Evolutionary conservation across 2,329 filamentous ascomycete species (phyloP), one percentile per base, ranked within the genome.

Genomic region (Anthostomella pinea): DNA sequence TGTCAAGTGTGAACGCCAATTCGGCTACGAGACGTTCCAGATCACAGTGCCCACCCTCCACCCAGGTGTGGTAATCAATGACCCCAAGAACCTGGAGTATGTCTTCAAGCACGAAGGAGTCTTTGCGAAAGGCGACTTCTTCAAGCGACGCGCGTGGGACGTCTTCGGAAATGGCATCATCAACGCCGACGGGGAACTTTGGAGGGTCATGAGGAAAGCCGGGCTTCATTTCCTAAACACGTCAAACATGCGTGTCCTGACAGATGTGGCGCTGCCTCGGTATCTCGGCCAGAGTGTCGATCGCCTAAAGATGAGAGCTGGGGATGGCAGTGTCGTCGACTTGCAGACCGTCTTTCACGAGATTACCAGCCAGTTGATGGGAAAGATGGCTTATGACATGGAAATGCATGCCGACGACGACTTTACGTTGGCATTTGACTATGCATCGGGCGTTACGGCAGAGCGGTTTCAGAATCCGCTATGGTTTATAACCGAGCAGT

Each of bases 371-470:
- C 69, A 77, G 39, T 53, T 83, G 16, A 82, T 84, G 74, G 80
- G 79, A n/a, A 70, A 71, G 43, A 80, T 83, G 75, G 80, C 80
- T 10, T 84, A 83, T 48, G 74, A 79, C 52, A 82, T 82, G 77
- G 77, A 83, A 46, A 81, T 83, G 67, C 75, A 77, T 50, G 69
- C 75, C 30, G 67, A 73, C 20, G 75, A 82, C 41, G 70, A 72
- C 2, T 83, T 84, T 54, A 75, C 75, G 4, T 44, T 66, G 33
- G 73, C 77, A 0, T 83, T 84, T 50, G 79, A 83, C 45, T 69
- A 74, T 45, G 79, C 79, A 3, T 83, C 79, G 0, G 77, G 74
- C 1, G 70, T 61, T 7, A 81, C 76, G 0, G 75, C 77, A 3
- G 68, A 77, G 33, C 70, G 80, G 4, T 83, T 84, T 40, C 79